phyloP scores from a whole-genome alignment of 768 basidiomycete genomes.

The Trametopsis cervina region DNA sequence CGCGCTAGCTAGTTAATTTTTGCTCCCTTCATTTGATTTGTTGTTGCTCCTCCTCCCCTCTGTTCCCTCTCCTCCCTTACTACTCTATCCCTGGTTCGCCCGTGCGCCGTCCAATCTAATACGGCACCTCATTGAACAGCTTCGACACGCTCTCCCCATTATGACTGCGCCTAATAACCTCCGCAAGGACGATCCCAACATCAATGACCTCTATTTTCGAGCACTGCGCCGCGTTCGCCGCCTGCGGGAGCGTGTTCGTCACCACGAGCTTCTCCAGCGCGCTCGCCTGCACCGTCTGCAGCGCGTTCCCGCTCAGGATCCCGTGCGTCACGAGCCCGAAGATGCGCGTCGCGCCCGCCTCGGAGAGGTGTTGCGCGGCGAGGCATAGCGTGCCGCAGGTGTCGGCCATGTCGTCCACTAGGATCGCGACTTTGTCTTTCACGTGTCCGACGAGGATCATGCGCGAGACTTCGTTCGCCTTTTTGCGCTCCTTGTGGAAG shows the following conservation, averaged over 20 bases:
- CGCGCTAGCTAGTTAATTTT: too few relatives aligned
- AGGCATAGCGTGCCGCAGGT: slow-evolving; percentile 92
- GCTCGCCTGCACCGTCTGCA: slow-evolving; percentile 64
- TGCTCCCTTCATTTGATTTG: too few relatives aligned
- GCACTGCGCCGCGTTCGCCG: slow-evolving; percentile 63
- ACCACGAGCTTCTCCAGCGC: slow-evolving; percentile 91
- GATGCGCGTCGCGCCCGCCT: slow-evolving; percentile 81
- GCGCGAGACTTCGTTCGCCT: slow-evolving; percentile 89
- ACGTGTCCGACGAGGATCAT: slow-evolving; percentile 96
- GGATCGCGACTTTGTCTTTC: slow-evolving; percentile 84
- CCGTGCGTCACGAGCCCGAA: slow-evolving; percentile 96
- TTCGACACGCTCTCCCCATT: slow-evolving; percentile 94
- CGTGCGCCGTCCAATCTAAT: slow-evolving; percentile 48
- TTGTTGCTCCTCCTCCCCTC: too few relatives aligned
- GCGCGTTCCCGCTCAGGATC: slow-evolving; percentile 85
- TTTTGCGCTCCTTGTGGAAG: slow-evolving; percentile 99
- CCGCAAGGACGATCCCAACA: slow-evolving; percentile 90
- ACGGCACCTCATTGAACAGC: slow-evolving; percentile 86
- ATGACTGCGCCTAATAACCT: slow-evolving; percentile 92
- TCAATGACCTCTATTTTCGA: slow-evolving; percentile 89
- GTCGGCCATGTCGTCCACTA: slow-evolving; percentile 99
- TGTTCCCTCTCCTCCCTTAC: too few relatives aligned
- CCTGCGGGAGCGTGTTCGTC: slow-evolving; percentile 95
- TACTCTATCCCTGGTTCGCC: too few relatives aligned
- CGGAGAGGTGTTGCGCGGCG: slow-evolving; percentile 81